Conservation (phyloP, 2,329 filamentous ascomycete species). For the Xylariaceae sp. region DNA sequence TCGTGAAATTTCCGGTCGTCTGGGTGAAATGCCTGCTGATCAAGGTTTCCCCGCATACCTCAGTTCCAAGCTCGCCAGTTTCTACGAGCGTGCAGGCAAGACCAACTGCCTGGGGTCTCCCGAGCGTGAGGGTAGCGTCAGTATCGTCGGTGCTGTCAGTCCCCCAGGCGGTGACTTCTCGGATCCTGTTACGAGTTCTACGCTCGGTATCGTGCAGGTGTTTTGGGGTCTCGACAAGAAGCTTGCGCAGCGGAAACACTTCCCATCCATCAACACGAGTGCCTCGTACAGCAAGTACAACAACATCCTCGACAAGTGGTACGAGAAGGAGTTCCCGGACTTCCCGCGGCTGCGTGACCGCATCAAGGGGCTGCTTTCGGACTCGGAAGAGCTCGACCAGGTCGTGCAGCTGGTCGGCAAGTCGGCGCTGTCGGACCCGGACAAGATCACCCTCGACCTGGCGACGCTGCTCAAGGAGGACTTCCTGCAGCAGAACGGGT, state of each 20-base stretch:
- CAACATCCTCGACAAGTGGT: slow-evolving; percentile 83
- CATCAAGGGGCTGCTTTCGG: slow-evolving; percentile 89
- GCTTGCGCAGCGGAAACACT: slow-evolving; percentile 97
- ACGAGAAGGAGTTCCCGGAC: slow-evolving; percentile 90
- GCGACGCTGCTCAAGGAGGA: slow-evolving; percentile 94
- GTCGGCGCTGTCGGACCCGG: slow-evolving; percentile 89
- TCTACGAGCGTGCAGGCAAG: slow-evolving; percentile 97
- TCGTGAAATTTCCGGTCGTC: slow-evolving; percentile 96
- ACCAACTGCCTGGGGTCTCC: slow-evolving; percentile 85
- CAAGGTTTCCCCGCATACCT: slow-evolving; percentile 99
- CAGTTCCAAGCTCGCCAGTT: slow-evolving; percentile 93
- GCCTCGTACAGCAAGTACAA: slow-evolving; percentile 98
- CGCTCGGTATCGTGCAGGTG: slow-evolving; percentile 95
- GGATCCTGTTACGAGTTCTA: slow-evolving; percentile 92
- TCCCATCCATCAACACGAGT: slow-evolving; percentile 96
- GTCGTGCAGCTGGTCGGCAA: slow-evolving; percentile 98
- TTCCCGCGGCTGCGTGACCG: slow-evolving; percentile 92
- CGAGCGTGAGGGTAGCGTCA: slow-evolving; percentile 87
- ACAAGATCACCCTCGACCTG: slow-evolving; percentile 98
- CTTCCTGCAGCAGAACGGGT: slow-evolving; percentile 98
- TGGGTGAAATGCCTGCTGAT: slow-evolving; percentile 99
- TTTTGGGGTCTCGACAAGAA: slow-evolving; percentile 99
- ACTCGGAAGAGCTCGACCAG: slow-evolving; percentile 96
- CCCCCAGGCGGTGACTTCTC: slow-evolving; percentile 99
- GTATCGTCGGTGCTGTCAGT: slow-evolving; percentile 95